Base-by-base conservation (phyloP, 805 yeast species). In the Priceomyces haplophilus region DNA sequence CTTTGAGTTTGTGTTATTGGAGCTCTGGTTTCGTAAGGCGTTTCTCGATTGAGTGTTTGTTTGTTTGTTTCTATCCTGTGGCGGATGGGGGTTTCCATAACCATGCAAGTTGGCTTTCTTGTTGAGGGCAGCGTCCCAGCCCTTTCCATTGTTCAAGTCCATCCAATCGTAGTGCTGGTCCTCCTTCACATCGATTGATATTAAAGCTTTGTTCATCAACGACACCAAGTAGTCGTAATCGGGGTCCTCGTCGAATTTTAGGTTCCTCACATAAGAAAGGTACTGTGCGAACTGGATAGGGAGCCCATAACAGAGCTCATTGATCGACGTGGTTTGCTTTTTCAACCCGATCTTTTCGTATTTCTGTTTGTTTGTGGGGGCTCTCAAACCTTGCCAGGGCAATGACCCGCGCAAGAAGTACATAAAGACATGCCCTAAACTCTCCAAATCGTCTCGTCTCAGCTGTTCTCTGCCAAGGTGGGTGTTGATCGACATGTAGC, bases 301-400 rank as follows among this genome's bases (percentile, higher is more conserved):
- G 56, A 83, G 80, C 7, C 95, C 96, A 51, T 82, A 83, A 55
- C 97, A 86, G 46, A 93, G 73, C 52, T 88, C 97, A 53, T 77
- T 78, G 47, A 90, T 85, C 38, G 86, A 83, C 1, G 99, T 91
- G 2, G 88, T 76, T 67, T 90, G 88, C 64, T 93, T 93, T 72
- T 89, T 91, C 61, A 90, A 95, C 46, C 99, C 98, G 63, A 93
- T 93, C 63, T 89, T 90, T 64, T 93, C 98, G 66, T 93, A 93
- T 69, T 93, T 93, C 57, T 88, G 97, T 68, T 93, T 91, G 73
- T 93, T 93, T 32, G 96, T 90, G 51, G 97, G 97, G 5, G 99
- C 99, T 65, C 93, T 91, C 53, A 93, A 75, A 19, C 99, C 99
- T 72, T 93, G 99, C 99, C 99, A 93, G 48, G 99, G 99, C 58